These are phyloP conservation scores for Phytophthora kernoviae DNA, from an alignment of 352 stramenopile species.

Conservation along the genomic window DNA sequence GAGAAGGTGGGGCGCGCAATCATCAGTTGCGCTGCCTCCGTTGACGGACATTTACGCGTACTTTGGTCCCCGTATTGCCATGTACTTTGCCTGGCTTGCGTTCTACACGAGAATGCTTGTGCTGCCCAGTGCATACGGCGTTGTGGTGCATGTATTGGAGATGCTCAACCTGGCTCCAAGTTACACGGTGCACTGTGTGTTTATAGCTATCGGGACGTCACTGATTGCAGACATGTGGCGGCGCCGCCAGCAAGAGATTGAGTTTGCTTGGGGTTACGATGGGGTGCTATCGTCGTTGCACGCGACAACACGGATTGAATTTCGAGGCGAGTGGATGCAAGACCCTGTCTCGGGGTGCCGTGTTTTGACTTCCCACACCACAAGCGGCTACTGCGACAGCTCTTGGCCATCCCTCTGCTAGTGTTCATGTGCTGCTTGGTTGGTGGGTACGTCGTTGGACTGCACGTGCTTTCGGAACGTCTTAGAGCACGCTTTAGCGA, in stretches of 20 bases:
- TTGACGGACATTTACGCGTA: conserved; percentile 63
- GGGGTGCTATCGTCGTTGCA: conserved; percentile 37
- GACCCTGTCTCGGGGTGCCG: conserved; percentile 45
- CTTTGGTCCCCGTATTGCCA: conserved; percentile 67
- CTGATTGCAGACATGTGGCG: conserved; percentile 67
- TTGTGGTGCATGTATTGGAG: conserved; percentile 53
- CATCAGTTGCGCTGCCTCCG: conserved; percentile 36
- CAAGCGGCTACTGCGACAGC: conserved; percentile 57
- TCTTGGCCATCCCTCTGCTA: conserved; percentile 56
- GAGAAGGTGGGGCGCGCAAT: conserved; percentile 43
- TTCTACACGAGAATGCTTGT: conserved; percentile 87
- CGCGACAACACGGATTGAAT: conserved; percentile 49
- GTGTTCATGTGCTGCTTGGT: conserved; percentile 66
- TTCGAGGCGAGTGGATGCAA: conserved; percentile 60
- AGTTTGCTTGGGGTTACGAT: conserved; percentile 67
- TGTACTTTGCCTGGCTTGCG: conserved; percentile 84
- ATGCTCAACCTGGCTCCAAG: conserved; percentile 43
- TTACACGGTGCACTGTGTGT: conserved; percentile 52
- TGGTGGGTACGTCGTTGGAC: conserved; percentile 53
- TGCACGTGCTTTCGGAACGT: conserved; percentile 64
- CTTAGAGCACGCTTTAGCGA: conserved; percentile 42
- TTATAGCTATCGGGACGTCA: conserved; percentile 61
- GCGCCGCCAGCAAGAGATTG: conserved; percentile 51
- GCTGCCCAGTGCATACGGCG: conserved; percentile 51
- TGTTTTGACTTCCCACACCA: conserved; percentile 65